Base-by-base conservation (phyloP, 1,284 basidiomycete species). In the Irpex lacteus region DNA sequence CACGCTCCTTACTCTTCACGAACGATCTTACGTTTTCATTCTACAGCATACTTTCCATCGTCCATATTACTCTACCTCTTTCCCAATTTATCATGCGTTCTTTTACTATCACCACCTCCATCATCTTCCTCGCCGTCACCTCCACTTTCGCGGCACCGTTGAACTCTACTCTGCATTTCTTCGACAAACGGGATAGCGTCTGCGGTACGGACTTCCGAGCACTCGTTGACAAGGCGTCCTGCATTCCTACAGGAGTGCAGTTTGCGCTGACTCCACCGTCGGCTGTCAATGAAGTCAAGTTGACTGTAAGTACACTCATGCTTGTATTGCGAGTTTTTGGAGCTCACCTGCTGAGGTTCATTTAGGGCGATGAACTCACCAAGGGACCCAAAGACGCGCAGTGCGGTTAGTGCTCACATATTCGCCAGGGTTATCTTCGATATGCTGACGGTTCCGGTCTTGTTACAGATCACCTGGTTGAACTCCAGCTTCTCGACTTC, bases 181-280 rank as follows among this genome's bases (percentile, higher is more conserved):
- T 61, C n/a, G 32, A 34, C 15, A 63, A 63, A 55, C 54, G 61
- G 3, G 61, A 63, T 59, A 55, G 55, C 26, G 61, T 63, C 26
- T 63, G 61, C 44, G 61, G 55, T 21, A 8, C n/a, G 13, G 55
- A 63, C 61, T 63, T 63, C 55, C 37, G 61, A 37, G 26, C 40
- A 15, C 61, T 63, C 34, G 61, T 63, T 13, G 57, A 32, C 55
- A 58, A 49, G 21, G 57, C 56, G 7, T 58, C 54, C 32, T 63
- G 61, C 57, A 9, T 37, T 6, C 55, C 38, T 2, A 49, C 36
- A 9, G 8, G 18, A 18, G 21, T 4, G 15, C 49, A 21, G 15
- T 61, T 55, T 32, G 36, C 26, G 26, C 53, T 38, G 50, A 36
- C n/a, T 15, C 60, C 19, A n/a, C 60, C 60, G n/a, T 40, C 52